Evolutionary conservation across 169 alveolate species (phyloP), one percentile per base, ranked within the genome.

Genomic region (Plasmodium chabaudi): DNA sequence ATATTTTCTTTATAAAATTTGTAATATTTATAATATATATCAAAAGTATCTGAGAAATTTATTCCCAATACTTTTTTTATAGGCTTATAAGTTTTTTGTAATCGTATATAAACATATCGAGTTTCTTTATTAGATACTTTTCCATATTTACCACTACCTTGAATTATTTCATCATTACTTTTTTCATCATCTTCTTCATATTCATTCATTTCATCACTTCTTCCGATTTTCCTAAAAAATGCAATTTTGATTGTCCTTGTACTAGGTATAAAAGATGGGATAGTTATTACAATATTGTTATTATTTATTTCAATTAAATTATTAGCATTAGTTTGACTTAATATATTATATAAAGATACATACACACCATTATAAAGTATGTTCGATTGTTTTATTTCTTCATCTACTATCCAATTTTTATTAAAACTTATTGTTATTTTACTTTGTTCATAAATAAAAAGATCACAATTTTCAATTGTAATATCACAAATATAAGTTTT

Each of bases 1-100:
- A 46, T 42, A 10, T 49, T 75, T 19, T 75, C 75, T 17, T 75
- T 19, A 25, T 75, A 21, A 49, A 47, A 55, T 51, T 61, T 75
- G 46, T 46, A 75, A 49, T 75, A 75, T 47, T 63, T 75, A 55
- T 75, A 75, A 53, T 27, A 15, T 15, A 75, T 63, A 15, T 75
- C 88, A 49, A 75, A 75, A 17, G 23, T 47, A 1, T 53, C 60
- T 9, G 88, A 75, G 2, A 64, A 60, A 63, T 75, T 75, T 27
- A 75, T 49, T 25, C 88, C 88, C 1, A 75, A 17, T 0, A 75
- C 56, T 63, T 75, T 75, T 63, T 63, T 47, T 1, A 61, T 34
- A 2, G 68, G 72, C 5, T 46, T 56, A 12, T 19, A 5, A 61
- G 44, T 63, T 63, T 46, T 60, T 56, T 75, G 88, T 10, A 75